Evolutionary conservation across 306 rosid species (phyloP), one percentile per base, ranked within the genome.

Genomic region (Coriaria nepalensis): DNA sequence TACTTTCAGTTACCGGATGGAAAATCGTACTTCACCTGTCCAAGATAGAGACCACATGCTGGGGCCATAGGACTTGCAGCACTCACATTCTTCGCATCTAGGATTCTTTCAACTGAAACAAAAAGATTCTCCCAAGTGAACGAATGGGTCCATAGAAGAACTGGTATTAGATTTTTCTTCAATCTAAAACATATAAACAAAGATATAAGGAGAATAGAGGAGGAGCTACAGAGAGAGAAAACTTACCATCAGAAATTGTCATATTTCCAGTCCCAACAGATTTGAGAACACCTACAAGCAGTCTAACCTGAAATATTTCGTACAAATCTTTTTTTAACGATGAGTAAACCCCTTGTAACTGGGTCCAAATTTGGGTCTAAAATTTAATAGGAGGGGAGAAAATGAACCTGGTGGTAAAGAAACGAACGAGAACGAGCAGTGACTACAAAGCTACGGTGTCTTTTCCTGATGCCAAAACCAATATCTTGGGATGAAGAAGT

Each of bases 51-150:
- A 56, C 98, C 98, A 29, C 76, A 77, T 1, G 92, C 71, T 0
- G 98, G 98, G n/a, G 98, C 98, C 98, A 90, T 90, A 29, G 95
- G 90, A 72, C 94, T 79, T 38, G 95, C 55, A 40, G 93, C 83
- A 20, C 74, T 71, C 55, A 90, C 78, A 13, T 43, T 45, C 80
- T 73, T 90, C 5, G 95, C 95, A 34, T 73, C 70, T 65, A 85
- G 69, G 51, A 90, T 81, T 65, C 78, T 85, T 77, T 79, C 87
- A 53, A 90, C 98, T 85, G 84, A 52, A 56, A 55, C 4, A 42
- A 8, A 10, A 42, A 8, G 46, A 20, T 20, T 20, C 29, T 20
- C 29, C 29, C 29, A 20, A 20, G 2, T 20, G 3, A 20, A 20
- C 29, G 29, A 20, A 20, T 20, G 29, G 29, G 29, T 20, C 29